A percentile compares a stretch with the other conserved stretches of the same genome.
Evolutionary conservation across 495 filamentous ascomycete species (phyloP).

Genomic region (Annulohypoxylon moriforme): DNA sequence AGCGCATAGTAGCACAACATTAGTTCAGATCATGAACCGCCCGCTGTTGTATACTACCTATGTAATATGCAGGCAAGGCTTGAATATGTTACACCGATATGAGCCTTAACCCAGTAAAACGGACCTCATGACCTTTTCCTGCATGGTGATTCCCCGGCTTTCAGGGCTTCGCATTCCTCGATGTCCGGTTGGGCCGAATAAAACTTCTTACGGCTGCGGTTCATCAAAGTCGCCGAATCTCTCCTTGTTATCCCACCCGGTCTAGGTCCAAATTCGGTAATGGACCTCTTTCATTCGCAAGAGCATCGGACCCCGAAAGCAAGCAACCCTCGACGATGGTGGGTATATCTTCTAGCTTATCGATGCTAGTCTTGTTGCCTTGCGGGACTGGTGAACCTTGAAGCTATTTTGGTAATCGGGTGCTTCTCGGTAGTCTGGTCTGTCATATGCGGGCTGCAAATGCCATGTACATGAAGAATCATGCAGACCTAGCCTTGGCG

Average conservation of each 20-base stretch:
- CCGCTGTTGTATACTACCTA: slow-evolving; percentile 17
- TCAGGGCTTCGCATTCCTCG: slow-evolving; percentile 11
- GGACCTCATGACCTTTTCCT: slow-evolving; percentile 35
- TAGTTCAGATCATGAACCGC: slow-evolving; percentile 24
- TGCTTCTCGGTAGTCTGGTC: slow-evolving; percentile 17
- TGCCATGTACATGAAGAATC: slow-evolving; percentile 23
- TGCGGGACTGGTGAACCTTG: slow-evolving; percentile 6
- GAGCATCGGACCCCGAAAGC: background rate
- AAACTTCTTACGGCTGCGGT: background rate
- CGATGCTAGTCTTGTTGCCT: slow-evolving; percentile 12
- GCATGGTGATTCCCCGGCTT: slow-evolving; percentile 21
- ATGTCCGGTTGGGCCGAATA: slow-evolving; percentile 13
- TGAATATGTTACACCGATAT: slow-evolving; percentile 30
- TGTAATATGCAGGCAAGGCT: slow-evolving; percentile 30
- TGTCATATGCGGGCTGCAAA: slow-evolving; percentile 38
- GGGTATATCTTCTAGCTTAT: background rate
- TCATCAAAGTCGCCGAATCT: slow-evolving; percentile 8
- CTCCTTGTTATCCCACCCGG: background rate
- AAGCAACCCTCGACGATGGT: background rate
- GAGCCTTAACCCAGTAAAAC: slow-evolving; percentile 27
- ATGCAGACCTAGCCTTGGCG: slow-evolving; percentile 40
- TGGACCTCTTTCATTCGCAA: background rate
- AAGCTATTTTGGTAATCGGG: slow-evolving; percentile 15
- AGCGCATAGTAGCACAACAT: slow-evolving; percentile 30
- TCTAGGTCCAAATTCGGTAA: background rate